Evolutionary conservation across 768 basidiomycete genomes (phyloP).

Genomic region (Hortiboletus flavorubellus): DNA sequence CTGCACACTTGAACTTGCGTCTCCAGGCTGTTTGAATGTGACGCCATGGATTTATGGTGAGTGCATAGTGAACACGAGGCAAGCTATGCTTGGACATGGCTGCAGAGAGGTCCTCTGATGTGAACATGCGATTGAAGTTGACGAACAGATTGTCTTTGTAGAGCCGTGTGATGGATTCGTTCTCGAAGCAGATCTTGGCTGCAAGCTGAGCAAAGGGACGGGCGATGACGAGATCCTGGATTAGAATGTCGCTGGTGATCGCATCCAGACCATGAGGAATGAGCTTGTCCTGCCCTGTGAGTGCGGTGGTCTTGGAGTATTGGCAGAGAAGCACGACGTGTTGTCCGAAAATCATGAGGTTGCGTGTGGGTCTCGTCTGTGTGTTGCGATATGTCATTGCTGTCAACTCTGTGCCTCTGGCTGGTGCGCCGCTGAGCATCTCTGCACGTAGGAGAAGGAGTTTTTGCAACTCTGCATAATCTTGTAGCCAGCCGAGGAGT

Average conservation of each 20-base stretch:
- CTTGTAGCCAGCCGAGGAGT: too few species aligned
- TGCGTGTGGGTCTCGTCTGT: too few species aligned
- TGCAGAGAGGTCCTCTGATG: neutral
- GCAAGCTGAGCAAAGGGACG: neutral
- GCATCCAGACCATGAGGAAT: constrained; percentile 5
- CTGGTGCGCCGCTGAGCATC: too few species aligned
- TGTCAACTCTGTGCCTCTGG: too few species aligned
- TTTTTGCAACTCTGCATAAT: too few species aligned
- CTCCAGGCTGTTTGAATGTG: constrained; percentile 8
- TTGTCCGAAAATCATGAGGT: too few species aligned
- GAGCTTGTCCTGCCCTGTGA: constrained; percentile 1
- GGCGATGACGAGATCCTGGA: neutral
- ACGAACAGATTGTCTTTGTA: constrained; percentile 21
- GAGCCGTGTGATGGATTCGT: neutral
- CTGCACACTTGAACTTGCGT: neutral
- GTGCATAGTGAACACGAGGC: neutral
- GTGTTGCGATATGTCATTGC: too few species aligned
- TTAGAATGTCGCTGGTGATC: neutral
- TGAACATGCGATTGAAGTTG: constrained; percentile 3
- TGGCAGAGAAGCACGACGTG: too few species aligned
- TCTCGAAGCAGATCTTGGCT: neutral
- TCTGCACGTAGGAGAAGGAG: too few species aligned
- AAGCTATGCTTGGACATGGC: neutral
- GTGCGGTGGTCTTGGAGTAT: too few species aligned
- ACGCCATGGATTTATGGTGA: neutral